Evolutionary conservation across 2,329 filamentous ascomycete genomes (phyloP), one percentile per base, ranked within the genome.

Genomic region (Epichloe coenophiala): DNA sequence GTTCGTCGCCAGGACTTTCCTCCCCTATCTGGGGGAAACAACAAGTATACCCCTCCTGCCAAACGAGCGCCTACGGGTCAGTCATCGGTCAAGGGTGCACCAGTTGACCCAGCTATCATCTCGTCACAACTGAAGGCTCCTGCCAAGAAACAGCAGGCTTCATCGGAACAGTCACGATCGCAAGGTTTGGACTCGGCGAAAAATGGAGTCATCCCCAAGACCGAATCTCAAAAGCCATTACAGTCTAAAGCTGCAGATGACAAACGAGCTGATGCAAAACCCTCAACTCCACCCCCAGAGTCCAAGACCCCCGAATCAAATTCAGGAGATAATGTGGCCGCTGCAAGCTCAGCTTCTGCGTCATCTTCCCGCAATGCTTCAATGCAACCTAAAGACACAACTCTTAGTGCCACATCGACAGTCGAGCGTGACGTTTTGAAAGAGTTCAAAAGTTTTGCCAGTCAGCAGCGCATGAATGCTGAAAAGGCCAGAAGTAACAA

Each of bases 1-100:
- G 93, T 98, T 50, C 84, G 84, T 55, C 83, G 91, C 56, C 75
- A 79, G 56, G 83, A 86, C 50, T 85, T 85, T 59, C 78, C 84
- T 5, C 77, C 84, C n/a, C 73, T 94, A 35, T 63, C 70, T 17
- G 56, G 45, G 45, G 46, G 72, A 17, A 71, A 75, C 57, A 79
- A 78, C 67, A 91, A 88, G 66, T 98, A 98, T 65, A 95, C 86
- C 0, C 91, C 93, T 36, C 93, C 93, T 4, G 91, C 88, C 17
- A 80, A 88, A 65, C 81, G 93, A 58, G 85, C 90, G 8, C 87
- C 88, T 17, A 80, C 85, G 35, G 81, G 75, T 27, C 79, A 87
- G 55, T 73, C 88, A 4, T 86, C 83, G 8, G 83, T 90, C 21
- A 76, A 81, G 56, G 85, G 88, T 42, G 86, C 81, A 40, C 87